These are phyloP conservation scores for Pseudopyrenochaeta lycopersici DNA, from an alignment of 2,329 filamentous ascomycete species.

Conservation along the genomic window DNA sequence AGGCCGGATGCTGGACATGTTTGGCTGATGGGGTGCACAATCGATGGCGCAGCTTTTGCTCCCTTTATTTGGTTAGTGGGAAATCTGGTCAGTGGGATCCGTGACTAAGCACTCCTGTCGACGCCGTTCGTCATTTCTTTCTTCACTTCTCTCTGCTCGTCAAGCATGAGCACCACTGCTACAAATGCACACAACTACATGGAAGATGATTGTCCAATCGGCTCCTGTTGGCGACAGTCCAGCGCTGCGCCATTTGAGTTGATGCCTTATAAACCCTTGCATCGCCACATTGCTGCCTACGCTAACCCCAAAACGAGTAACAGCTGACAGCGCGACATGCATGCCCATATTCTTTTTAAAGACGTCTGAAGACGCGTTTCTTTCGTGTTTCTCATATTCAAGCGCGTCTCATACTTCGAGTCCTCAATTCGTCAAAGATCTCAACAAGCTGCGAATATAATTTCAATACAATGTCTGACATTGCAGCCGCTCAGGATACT, in stretches of 20 bases:
- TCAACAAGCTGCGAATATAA: neutral
- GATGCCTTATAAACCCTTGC: constrained; percentile 41
- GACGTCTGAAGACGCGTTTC: constrained; percentile 22
- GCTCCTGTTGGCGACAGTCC: neutral
- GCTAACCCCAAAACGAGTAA: constrained; percentile 31
- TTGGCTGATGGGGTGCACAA: constrained; percentile 5
- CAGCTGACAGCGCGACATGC: constrained; percentile 21
- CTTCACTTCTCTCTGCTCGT: neutral
- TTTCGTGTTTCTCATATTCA: constrained; percentile 32
- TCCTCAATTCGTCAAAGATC: neutral
- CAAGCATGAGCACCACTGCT: neutral
- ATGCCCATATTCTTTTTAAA: constrained; percentile 27
- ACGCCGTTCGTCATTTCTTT: neutral
- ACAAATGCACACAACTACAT: neutral
- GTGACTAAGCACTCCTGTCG: constrained; percentile 21
- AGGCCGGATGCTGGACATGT: constrained; percentile 52
- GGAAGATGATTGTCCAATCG: neutral
- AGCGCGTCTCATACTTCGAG: constrained; percentile 9
- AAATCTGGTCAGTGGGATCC: constrained; percentile 23
- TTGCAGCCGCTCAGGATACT: constrained; percentile 9
- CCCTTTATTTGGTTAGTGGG: constrained; percentile 25
- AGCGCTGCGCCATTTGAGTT: constrained; percentile 21
- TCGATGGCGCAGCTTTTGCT: constrained; percentile 3
- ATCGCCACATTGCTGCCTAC: constrained; percentile 41
- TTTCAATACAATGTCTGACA: constrained; percentile 24